Conservation (phyloP, 495 filamentous ascomycete species). For the Aspergillus heteromorphus region DNA sequence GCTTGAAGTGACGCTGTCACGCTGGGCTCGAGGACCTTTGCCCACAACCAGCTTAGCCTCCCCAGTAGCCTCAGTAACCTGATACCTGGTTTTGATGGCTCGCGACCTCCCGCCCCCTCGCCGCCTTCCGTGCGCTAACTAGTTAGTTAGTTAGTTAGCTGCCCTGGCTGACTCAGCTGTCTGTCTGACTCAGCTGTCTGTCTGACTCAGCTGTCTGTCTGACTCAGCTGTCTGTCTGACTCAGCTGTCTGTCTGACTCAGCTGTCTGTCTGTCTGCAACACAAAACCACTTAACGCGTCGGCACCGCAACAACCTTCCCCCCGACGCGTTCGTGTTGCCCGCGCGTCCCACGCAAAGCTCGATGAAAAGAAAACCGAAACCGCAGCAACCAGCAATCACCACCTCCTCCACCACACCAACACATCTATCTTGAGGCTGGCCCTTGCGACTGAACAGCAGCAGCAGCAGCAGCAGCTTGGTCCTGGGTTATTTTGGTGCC, state of each 20-base stretch:
- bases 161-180: constrained; percentile 6
- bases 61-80: constrained; percentile 8
- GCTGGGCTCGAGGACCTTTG: constrained; percentile 14
- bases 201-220: constrained; percentile 8
- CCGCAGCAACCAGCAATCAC: constrained; percentile 5
- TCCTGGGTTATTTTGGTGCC: background rate
- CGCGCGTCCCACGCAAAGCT: constrained; percentile 19
- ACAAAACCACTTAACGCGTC: constrained; percentile 42
- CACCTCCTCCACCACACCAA: background rate
- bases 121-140: constrained; percentile 1
- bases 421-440: background rate
- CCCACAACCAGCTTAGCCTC: constrained; percentile 7
- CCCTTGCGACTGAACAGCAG: background rate
- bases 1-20: background rate
- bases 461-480: background rate
- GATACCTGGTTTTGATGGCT: too few relatives aligned
- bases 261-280: too few relatives aligned
- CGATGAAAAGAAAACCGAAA: constrained; percentile 3
- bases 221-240: constrained; percentile 8
- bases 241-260: constrained; percentile 11
- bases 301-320: constrained; percentile 7
- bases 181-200: constrained; percentile 5
- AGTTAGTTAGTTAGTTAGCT: too few relatives aligned
- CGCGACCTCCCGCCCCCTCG: too few relatives aligned
- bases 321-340: constrained; percentile 34